These are phyloP conservation scores for Cladosporium sp. DNA, from an alignment of 2,329 filamentous ascomycete genomes.

Conservation along the genomic window DNA sequence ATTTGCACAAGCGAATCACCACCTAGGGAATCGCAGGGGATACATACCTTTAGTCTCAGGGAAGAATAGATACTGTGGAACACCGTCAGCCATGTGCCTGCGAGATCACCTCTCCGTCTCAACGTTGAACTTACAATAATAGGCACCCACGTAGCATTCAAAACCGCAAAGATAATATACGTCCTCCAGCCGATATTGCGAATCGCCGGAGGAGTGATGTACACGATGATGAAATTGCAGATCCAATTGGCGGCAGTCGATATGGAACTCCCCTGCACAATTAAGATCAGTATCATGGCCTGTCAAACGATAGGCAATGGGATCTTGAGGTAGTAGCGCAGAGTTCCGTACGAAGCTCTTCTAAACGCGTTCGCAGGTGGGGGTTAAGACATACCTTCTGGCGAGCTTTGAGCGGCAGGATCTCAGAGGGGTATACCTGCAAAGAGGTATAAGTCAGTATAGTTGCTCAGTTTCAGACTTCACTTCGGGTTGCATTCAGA, in stretches of 20 bases:
- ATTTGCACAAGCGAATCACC: background rate
- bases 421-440: constrained; percentile 58
- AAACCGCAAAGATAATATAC: constrained; percentile 46
- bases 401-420: constrained; percentile 48
- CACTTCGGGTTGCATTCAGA: background rate
- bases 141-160: constrained; percentile 20
- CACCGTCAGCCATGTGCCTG: background rate
- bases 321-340: too few relatives aligned
- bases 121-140: constrained; percentile 19
- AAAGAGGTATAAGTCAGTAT: background rate
- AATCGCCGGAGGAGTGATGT: constrained; percentile 65
- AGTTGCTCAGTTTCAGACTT: background rate
- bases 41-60: background rate
- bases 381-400: too few relatives aligned
- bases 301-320: too few relatives aligned
- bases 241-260: constrained; percentile 37
- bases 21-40: background rate
- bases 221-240: constrained; percentile 63
- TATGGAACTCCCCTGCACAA: constrained; percentile 36
- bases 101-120: background rate
- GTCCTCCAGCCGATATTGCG: constrained; percentile 56
- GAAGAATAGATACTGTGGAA: background rate
- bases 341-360: too few relatives aligned
- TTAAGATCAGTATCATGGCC: too few relatives aligned
- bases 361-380: too few relatives aligned